A percentile compares a stretch with the other conserved stretches of the same genome.
Conservation (phyloP, 1,284 basidiomycete genomes). For the Moesziomyces parantarcticus region DNA sequence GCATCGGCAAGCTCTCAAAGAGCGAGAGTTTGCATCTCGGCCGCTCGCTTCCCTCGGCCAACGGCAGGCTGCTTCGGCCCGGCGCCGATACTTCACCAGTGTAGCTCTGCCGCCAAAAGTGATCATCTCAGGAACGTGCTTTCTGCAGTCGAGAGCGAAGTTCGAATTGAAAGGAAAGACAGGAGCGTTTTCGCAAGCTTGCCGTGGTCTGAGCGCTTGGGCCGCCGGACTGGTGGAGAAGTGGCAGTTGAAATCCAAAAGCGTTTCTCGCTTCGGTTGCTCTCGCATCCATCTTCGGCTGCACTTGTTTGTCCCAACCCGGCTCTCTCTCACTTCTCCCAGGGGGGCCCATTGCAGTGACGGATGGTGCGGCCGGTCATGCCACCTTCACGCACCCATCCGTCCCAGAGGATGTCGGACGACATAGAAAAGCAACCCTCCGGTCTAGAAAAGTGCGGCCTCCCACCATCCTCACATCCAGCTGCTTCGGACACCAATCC, state of each 20-base stretch:
- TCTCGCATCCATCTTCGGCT: background rate
- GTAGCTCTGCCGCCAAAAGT: too few relatives aligned
- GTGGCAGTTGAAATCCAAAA: background rate
- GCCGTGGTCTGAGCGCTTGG: constrained; percentile 10
- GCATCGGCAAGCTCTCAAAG: background rate
- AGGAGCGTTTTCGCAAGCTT: too few relatives aligned
- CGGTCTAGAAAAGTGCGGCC: background rate
- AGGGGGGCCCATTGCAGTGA: constrained; percentile 1
- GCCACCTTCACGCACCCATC: background rate
- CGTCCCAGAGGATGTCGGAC: constrained; percentile 26
- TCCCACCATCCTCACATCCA: background rate
- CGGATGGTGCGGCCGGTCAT: constrained; percentile 5
- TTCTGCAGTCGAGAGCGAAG: too few relatives aligned
- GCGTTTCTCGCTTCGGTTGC: constrained; percentile 11
- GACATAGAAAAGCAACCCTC: constrained; percentile 39
- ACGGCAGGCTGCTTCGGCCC: too few relatives aligned
- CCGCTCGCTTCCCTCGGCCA: background rate
- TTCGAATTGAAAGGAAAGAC: too few relatives aligned
- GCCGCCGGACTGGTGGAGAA: background rate
- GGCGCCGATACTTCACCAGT: too few relatives aligned
- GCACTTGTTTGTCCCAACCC: background rate
- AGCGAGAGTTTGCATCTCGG: constrained; percentile 3
- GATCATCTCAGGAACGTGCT: background rate
- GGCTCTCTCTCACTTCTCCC: background rate
- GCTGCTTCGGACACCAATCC: background rate